These are phyloP conservation scores for Tylopilus vinaceipallidus DNA, from an alignment of 768 basidiomycete genomes.

Conservation along the genomic window DNA sequence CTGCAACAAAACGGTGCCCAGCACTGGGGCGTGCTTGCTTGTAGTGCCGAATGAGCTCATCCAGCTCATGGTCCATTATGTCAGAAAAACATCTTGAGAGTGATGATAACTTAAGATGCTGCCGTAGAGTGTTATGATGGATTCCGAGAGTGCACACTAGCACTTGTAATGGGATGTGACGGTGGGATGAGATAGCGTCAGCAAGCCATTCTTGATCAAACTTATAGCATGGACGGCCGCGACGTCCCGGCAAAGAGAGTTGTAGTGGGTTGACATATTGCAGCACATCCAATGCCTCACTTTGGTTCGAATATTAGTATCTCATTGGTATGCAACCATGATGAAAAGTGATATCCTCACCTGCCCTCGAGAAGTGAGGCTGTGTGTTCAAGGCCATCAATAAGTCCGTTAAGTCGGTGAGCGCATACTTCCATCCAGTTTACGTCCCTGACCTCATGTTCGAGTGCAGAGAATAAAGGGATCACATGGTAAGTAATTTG, in stretches of 20 bases:
- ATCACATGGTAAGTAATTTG: conserved; percentile 4
- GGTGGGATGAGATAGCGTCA: background rate
- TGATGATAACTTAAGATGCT: conserved; percentile 9
- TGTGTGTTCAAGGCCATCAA: background rate
- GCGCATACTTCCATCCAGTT: background rate
- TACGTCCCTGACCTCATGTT: background rate
- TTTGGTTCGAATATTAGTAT: no score
- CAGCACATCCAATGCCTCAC: no score
- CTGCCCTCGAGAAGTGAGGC: no score
- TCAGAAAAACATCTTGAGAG: conserved; percentile 10
- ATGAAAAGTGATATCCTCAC: no score
- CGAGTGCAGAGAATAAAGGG: conserved; percentile 12
- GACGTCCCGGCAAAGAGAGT: background rate
- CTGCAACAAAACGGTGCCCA: conserved; percentile 17
- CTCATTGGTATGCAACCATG: no score
- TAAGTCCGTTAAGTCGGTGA: background rate
- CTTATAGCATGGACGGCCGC: background rate
- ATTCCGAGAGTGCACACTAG: conserved; percentile 11
- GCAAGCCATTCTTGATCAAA: conserved; percentile 1
- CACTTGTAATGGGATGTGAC: background rate
- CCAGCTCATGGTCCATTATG: conserved; percentile 20
- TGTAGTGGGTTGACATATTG: no score
- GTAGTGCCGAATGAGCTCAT: conserved; percentile 13
- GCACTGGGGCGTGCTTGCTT: conserved; percentile 12
- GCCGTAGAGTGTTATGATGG: conserved; percentile 13